A percentile compares a stretch with the other conserved stretches of the same genome.
These are phyloP conservation scores for Iberis pinnata DNA, from an alignment of 345 rosid genomes.

Conservation along the genomic window DNA sequence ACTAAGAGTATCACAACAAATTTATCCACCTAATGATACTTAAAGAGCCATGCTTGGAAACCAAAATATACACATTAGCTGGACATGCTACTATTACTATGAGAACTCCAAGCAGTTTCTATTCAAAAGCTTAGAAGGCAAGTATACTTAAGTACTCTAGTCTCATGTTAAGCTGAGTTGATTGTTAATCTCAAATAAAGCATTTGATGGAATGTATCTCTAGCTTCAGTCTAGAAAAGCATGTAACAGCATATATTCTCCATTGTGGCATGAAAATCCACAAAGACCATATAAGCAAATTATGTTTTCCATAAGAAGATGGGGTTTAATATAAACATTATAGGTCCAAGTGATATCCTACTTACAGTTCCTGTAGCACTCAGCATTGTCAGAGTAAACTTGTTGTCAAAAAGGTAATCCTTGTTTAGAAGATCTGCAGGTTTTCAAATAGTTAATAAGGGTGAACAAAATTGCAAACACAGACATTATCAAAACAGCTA, in stretches of 20 bases:
- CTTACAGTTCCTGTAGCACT: constrained; percentile 58
- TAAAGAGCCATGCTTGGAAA: neutral
- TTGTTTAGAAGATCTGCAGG: constrained; percentile 63
- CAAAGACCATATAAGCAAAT: neutral
- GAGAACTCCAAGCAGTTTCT: neutral
- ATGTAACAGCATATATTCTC: neutral
- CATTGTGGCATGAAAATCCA: neutral
- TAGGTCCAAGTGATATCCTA: constrained; percentile 11
- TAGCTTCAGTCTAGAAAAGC: neutral
- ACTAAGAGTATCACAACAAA: neutral
- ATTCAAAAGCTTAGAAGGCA: neutral
- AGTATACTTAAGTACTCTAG: neutral
- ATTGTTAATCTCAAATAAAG: neutral
- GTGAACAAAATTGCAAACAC: constrained; percentile 4
- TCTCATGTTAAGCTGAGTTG: neutral
- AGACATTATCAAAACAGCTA: constrained; percentile 1
- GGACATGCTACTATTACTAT: neutral
- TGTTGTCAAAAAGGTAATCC: constrained; percentile 71
- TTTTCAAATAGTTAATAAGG: constrained; percentile 4
- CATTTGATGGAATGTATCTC: neutral
- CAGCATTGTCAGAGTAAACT: constrained; percentile 53
- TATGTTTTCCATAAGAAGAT: neutral
- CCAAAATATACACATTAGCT: neutral
- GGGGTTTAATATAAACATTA: neutral
- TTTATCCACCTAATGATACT: neutral